phyloP scores from a whole-genome alignment of 2,329 filamentous ascomycete genomes.

The Pseudonectria buxi region DNA sequence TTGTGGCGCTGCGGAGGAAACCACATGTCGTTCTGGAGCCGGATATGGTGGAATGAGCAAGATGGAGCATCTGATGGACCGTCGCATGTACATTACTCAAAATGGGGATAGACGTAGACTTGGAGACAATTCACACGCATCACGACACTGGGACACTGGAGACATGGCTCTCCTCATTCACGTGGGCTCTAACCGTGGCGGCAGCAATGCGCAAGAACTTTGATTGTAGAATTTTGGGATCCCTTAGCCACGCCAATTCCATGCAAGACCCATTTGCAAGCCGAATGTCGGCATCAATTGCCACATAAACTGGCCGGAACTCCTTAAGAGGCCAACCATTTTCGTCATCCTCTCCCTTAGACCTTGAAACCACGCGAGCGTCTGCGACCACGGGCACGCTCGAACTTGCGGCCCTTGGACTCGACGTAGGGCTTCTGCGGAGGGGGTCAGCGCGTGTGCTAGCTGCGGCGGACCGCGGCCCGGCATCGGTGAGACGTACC shows the following conservation, averaged over 20 bases:
- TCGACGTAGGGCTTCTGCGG: conserved; percentile 86
- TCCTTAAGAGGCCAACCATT: conserved; percentile 20
- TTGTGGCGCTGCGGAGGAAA: conserved; percentile 71
- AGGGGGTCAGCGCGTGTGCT: conserved; percentile 25
- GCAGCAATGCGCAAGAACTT: conserved; percentile 22
- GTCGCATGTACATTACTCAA: too few species aligned
- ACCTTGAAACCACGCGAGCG: conserved; percentile 99
- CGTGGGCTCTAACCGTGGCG: conserved; percentile 4
- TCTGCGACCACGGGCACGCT: conserved; percentile 97
- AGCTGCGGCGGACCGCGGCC: accelerated
- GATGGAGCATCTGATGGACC: background rate
- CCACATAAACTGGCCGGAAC: conserved; percentile 21
- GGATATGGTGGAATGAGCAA: background rate
- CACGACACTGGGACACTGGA: too few species aligned
- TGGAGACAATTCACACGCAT: too few species aligned
- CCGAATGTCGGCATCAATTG: conserved; percentile 24
- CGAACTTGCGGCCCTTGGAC: conserved; percentile 99
- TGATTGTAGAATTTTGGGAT: conserved; percentile 34
- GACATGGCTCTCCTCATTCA: too few species aligned
- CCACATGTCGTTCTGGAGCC: conserved; percentile 25
- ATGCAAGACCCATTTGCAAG: conserved; percentile 33
- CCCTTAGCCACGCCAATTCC: conserved; percentile 42
- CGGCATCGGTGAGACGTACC: conserved; percentile 52
- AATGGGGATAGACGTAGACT: too few species aligned
- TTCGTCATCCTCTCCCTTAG: conserved; percentile 49